Percentiles rank a stretch among this genome's conserved stretches.
phyloP scores from a whole-genome alignment of 495 filamentous ascomycete genomes.

The Schizothecium vesticola region DNA sequence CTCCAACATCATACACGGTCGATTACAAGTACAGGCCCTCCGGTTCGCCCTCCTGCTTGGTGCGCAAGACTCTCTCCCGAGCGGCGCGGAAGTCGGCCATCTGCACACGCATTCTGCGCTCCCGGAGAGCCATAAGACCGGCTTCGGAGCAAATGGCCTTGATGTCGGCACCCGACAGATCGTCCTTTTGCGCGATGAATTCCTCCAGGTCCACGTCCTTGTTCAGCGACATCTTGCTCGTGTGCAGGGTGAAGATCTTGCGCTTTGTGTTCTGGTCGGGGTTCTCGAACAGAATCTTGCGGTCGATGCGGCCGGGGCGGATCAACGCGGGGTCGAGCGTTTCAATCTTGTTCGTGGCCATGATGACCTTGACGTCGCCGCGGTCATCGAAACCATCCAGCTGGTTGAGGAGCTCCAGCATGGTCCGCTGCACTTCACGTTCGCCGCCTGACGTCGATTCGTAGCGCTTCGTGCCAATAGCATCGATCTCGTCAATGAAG shows the following conservation, averaged over 20 bases:
- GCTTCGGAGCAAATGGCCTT: slow-evolving; percentile 98
- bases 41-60: slow-evolving; percentile 96
- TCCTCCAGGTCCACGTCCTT: slow-evolving; percentile 96
- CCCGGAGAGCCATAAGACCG: slow-evolving; percentile 88
- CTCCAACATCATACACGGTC: slow-evolving; percentile 12
- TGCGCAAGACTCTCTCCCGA: slow-evolving; percentile 92
- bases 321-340: slow-evolving; percentile 95
- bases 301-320: slow-evolving; percentile 94
- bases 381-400: slow-evolving; percentile 98
- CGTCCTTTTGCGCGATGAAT: slow-evolving; percentile 98
- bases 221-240: slow-evolving; percentile 95
- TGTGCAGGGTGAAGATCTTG: slow-evolving; percentile 99
- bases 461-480: slow-evolving; percentile 98
- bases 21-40: slow-evolving; percentile 96
- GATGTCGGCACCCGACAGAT: slow-evolving; percentile 95
- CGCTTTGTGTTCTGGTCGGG: slow-evolving; percentile 99
- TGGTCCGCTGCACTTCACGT: slow-evolving; percentile 95
- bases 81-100: slow-evolving; percentile 97
- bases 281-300: slow-evolving; percentile 99
- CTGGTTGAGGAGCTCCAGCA: slow-evolving; percentile 98
- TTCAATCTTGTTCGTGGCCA: slow-evolving; percentile 99
- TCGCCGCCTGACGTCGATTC: slow-evolving; percentile 96
- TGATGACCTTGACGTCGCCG: slow-evolving; percentile 98
- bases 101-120: slow-evolving; percentile 95
- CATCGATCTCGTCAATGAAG: slow-evolving; percentile 99